These are phyloP conservation scores for Trypanosoma congolense DNA, from an alignment of 208 protist species.

Conservation along the genomic window DNA sequence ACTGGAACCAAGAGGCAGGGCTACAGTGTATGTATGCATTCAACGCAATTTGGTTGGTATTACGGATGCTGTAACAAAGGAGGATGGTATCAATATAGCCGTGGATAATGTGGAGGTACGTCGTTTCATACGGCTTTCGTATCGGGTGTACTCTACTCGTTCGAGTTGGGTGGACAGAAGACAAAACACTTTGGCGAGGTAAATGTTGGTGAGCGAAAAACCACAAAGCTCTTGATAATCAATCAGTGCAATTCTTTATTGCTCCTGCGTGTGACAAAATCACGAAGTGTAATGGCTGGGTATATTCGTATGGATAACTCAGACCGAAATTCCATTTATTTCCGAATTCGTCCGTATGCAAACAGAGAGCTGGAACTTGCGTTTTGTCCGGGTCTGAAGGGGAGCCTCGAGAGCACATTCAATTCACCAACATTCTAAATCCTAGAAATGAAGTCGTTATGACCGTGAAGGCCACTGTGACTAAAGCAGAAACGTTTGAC, in stretches of 20 bases:
- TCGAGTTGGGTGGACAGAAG: constrained; percentile 73
- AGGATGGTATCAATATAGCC: constrained; percentile 71
- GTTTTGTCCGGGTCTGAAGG: constrained; percentile 81
- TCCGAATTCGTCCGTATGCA: constrained; percentile 68
- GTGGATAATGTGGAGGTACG: constrained; percentile 65
- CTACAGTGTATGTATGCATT: constrained; percentile 63
- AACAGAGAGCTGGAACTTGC: constrained; percentile 77
- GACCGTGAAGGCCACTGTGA: constrained; percentile 78
- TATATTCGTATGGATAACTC: constrained; percentile 80
- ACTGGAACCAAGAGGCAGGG: constrained; percentile 33
- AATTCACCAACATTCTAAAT: constrained; percentile 65
- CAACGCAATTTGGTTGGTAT: constrained; percentile 30
- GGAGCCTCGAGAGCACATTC: constrained; percentile 70
- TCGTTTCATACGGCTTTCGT: constrained; percentile 81
- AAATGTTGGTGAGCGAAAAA: constrained; percentile 79
- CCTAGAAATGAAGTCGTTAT: constrained; percentile 56
- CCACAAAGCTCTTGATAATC: constrained; percentile 69
- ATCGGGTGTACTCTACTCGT: constrained; percentile 63
- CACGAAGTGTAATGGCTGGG: constrained; percentile 73
- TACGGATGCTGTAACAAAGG: constrained; percentile 65
- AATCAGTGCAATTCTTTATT: constrained; percentile 77
- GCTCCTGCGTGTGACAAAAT: constrained; percentile 69
- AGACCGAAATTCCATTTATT: constrained; percentile 61
- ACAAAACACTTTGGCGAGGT: constrained; percentile 88
- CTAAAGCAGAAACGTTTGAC: constrained; percentile 85